Percentiles rank a stretch among this genome's conserved stretches.
These are phyloP conservation scores for Talinum fruticosum DNA, from an alignment of 148 eudicot genomes.

Conservation along the genomic window DNA sequence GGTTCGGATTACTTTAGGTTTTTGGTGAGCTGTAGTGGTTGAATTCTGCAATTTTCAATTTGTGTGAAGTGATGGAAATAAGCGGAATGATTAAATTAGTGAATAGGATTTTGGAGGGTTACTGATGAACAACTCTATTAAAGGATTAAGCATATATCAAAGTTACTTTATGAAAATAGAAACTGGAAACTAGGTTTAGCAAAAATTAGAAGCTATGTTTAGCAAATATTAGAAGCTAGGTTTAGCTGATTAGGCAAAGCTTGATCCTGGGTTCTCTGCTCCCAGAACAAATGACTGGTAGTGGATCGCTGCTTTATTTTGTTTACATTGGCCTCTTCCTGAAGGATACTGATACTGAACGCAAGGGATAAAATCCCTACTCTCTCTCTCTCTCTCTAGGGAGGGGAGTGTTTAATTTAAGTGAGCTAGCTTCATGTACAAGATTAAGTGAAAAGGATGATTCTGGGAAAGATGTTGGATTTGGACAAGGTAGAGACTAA, in stretches of 20 bases:
- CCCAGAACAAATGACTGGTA: neutral
- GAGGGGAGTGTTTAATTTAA: too few species aligned
- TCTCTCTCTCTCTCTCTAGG: neutral
- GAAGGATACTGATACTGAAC: neutral
- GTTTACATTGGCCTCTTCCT: neutral
- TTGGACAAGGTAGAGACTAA: neutral
- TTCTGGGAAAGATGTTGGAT: neutral
- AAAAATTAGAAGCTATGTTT: neutral
- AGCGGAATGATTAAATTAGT: neutral
- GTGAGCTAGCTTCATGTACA: too few species aligned
- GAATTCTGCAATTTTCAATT: neutral
- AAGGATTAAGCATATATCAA: neutral
- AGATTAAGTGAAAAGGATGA: neutral
- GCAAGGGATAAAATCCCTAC: neutral
- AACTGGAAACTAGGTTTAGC: neutral
- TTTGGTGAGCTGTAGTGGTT: neutral
- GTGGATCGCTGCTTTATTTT: neutral
- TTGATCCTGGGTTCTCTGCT: neutral
- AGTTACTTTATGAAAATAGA: neutral
- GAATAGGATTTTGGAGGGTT: neutral
- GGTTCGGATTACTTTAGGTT: neutral
- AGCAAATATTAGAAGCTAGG: neutral
- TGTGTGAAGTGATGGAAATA: neutral
- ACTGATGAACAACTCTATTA: neutral
- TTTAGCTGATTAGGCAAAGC: conserved; percentile 1